Percentiles rank a stretch among this genome's conserved stretches.
Conservation (phyloP, 2,329 filamentous ascomycete species). For the Fusarium annulatum region DNA sequence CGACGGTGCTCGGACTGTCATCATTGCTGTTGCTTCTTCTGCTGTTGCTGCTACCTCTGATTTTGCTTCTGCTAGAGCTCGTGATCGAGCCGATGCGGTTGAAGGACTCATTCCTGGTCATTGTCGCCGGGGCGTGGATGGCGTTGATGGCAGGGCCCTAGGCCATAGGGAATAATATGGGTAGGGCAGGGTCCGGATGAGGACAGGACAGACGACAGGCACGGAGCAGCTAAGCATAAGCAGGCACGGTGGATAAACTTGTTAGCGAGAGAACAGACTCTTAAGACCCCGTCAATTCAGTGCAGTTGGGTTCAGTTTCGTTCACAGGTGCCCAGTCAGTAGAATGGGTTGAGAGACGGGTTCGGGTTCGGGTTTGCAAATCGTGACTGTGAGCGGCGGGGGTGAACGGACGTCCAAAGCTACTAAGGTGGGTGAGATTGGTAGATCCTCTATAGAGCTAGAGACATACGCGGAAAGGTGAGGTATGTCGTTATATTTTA, state of each 20-base stretch:
- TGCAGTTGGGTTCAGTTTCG: neutral
- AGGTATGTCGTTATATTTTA: neutral
- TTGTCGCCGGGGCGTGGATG: conserved; percentile 59
- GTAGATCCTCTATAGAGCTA: conserved; percentile 1
- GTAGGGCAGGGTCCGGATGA: conserved; percentile 32
- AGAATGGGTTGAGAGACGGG: conserved; percentile 4
- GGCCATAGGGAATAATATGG: conserved; percentile 43
- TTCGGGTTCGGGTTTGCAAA: conserved; percentile 12
- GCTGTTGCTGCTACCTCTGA: neutral
- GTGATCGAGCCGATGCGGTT: conserved; percentile 65
- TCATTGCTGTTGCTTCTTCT: neutral
- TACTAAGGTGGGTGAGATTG: conserved; percentile 9
- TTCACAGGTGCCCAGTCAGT: neutral
- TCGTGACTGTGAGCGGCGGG: conserved; percentile 29
- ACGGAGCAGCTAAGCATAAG: conserved; percentile 31
- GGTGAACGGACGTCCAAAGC: conserved; percentile 25
- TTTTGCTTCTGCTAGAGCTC: conserved; percentile 55
- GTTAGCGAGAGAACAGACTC: neutral
- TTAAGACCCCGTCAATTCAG: conserved; percentile 1
- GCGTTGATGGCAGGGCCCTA: conserved; percentile 46
- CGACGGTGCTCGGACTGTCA: neutral
- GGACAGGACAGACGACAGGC: conserved; percentile 34
- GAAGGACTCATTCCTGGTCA: conserved; percentile 74
- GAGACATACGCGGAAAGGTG: neutral
- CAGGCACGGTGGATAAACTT: conserved; percentile 23